These are phyloP conservation scores for Gossypium rotundifolium DNA, from an alignment of 345 rosid species.

Conservation along the genomic window DNA sequence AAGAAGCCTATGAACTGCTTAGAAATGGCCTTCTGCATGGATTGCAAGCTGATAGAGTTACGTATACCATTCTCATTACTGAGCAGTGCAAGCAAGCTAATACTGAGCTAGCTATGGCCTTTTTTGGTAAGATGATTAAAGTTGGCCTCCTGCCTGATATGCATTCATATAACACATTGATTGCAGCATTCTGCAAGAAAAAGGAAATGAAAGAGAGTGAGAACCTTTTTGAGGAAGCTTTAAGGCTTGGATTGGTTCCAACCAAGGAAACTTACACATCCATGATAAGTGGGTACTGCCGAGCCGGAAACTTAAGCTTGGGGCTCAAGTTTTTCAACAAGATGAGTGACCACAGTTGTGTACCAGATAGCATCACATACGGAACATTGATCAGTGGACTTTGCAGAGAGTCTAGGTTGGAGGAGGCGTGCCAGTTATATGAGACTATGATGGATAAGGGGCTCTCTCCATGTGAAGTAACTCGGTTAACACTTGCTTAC, in stretches of 20 bases:
- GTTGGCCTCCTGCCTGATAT: slow-evolving; percentile 59
- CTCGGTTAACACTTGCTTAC: slow-evolving; percentile 72
- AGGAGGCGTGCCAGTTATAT: slow-evolving; percentile 58
- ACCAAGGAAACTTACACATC: slow-evolving; percentile 89
- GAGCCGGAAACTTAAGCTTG: slow-evolving; percentile 39
- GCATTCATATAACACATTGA: slow-evolving; percentile 51
- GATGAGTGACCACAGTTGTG: slow-evolving; percentile 57
- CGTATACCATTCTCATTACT: slow-evolving; percentile 76
- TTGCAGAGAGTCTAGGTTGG: slow-evolving; percentile 73
- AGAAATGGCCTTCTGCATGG: slow-evolving; percentile 40
- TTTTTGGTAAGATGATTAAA: slow-evolving; percentile 59
- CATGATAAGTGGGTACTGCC: slow-evolving; percentile 68
- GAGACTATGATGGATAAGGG: slow-evolving; percentile 73
- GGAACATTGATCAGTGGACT: slow-evolving; percentile 84
- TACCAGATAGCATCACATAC: slow-evolving; percentile 64
- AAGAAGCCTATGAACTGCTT: slow-evolving; percentile 60
- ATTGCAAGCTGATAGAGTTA: slow-evolving; percentile 64
- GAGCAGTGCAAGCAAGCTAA: slow-evolving; percentile 58
- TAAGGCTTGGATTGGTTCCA: slow-evolving; percentile 53
- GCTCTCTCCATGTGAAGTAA: slow-evolving; percentile 69
- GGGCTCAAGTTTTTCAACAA: slow-evolving; percentile 49
- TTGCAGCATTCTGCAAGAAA: slow-evolving; percentile 67
- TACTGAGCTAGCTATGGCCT: slow-evolving; percentile 43
- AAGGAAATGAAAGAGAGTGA: slow-evolving; percentile 62
- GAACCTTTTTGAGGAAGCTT: slow-evolving; percentile 45